Percentiles rank a stretch among this genome's conserved stretches.
Evolutionary conservation across 78 protist genomes (phyloP).

Genomic region (Creolimax fragrantissima): DNA sequence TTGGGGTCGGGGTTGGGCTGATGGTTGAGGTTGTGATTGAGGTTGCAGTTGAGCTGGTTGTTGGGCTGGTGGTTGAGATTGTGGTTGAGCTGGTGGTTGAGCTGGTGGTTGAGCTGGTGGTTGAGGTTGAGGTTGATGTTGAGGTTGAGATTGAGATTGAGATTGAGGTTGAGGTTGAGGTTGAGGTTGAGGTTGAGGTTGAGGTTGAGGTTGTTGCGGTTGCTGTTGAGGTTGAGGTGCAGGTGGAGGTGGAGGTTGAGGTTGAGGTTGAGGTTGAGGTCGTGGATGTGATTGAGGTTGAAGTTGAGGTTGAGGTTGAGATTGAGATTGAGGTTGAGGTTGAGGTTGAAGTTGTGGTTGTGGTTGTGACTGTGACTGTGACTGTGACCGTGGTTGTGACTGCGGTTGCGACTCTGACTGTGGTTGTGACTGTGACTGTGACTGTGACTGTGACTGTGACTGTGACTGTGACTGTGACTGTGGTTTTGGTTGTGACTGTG

Average conservation of each 20-base stretch:
- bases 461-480: neutral
- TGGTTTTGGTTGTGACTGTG: neutral
- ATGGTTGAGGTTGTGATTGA: neutral
- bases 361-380: neutral
- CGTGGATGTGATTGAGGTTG: neutral
- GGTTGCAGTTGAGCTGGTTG: neutral
- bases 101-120: neutral
- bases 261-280: neutral
- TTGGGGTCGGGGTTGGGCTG: neutral
- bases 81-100: neutral
- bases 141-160: neutral
- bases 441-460: neutral
- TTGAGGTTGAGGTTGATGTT: neutral
- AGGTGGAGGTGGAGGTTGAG: neutral
- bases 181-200: neutral
- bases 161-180: neutral
- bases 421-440: neutral
- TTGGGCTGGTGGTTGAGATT: neutral
- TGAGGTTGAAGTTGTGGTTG: neutral
- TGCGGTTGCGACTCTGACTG: neutral
- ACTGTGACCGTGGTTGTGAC: neutral
- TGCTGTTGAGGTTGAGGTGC: neutral
- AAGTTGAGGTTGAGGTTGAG: neutral
- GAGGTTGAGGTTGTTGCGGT: neutral
- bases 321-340: neutral